Conservation (phyloP, 208 protist species). For the Trypanosoma scelopori region DNA sequence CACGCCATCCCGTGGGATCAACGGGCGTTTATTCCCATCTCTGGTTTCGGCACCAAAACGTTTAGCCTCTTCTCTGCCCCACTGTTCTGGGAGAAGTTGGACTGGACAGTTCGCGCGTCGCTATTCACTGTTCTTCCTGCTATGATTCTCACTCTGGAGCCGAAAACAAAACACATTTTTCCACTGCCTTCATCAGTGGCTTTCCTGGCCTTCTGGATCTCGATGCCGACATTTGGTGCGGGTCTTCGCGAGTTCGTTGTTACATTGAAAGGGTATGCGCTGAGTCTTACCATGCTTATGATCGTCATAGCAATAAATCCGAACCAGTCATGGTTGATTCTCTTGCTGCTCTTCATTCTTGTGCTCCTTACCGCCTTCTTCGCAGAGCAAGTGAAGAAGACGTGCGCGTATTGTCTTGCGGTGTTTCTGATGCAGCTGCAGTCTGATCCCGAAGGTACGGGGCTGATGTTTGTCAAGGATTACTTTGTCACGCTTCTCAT, state of each 20-base stretch:
- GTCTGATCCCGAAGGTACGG: constrained; percentile 44
- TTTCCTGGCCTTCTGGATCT: constrained; percentile 90
- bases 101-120: constrained; percentile 82
- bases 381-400: constrained; percentile 87
- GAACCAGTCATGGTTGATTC: constrained; percentile 52
- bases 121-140: constrained; percentile 84
- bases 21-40: constrained; percentile 70
- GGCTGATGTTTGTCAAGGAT: constrained; percentile 60
- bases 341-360: constrained; percentile 79
- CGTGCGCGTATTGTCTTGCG: constrained; percentile 78
- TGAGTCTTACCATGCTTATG: constrained; percentile 64
- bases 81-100: constrained; percentile 89
- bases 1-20: constrained; percentile 91
- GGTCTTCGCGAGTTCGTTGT: constrained; percentile 78
- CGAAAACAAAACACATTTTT: constrained; percentile 56
- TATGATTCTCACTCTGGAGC: constrained; percentile 87
- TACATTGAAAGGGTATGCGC: constrained; percentile 79
- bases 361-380: constrained; percentile 79
- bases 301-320: constrained; percentile 67
- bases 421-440: constrained; percentile 85
- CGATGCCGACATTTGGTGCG: constrained; percentile 84
- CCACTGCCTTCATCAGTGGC: constrained; percentile 76
- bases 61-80: constrained; percentile 79
- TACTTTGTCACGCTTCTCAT: constrained; percentile 81
- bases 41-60: constrained; percentile 77